These are phyloP conservation scores for Raffaelea ambrosiae DNA, from an alignment of 2,329 filamentous ascomycete species.

Conservation along the genomic window DNA sequence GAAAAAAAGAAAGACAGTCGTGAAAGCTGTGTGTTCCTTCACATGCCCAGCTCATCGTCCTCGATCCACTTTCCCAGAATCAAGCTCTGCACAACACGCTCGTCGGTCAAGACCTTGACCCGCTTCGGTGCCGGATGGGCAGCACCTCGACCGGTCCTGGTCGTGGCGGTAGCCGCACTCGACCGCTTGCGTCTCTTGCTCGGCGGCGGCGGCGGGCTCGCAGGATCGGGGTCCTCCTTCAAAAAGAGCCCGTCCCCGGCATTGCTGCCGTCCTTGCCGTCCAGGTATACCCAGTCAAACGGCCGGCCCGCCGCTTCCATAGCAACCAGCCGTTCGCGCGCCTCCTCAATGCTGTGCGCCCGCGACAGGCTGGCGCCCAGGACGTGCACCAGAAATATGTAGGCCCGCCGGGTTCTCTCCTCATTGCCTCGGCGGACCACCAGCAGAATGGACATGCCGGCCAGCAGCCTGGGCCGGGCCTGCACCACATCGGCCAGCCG, in stretches of 20 bases:
- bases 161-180: conserved; percentile 18
- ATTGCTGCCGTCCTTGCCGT: conserved; percentile 42
- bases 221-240: too few relatives aligned
- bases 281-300: conserved; percentile 76
- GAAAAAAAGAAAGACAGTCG: too few relatives aligned
- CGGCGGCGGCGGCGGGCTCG: conserved; percentile 14
- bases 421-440: conserved; percentile 59
- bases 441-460: conserved; percentile 59
- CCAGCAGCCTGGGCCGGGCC: conserved; percentile 53
- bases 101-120: conserved; percentile 67
- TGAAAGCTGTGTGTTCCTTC: neutral
- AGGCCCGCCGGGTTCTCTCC: conserved; percentile 59
- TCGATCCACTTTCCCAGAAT: conserved; percentile 76
- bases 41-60: conserved; percentile 36
- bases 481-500: conserved; percentile 49
- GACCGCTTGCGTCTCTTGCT: conserved; percentile 30
- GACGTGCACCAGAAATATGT: conserved; percentile 71
- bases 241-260: conserved; percentile 13
- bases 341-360: conserved; percentile 58
- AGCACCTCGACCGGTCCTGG: conserved; percentile 19
- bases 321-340: conserved; percentile 47
- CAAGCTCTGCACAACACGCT: conserved; percentile 85
- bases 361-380: conserved; percentile 65
- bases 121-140: conserved; percentile 38
- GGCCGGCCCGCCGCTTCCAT: conserved; percentile 34